Evolutionary conservation across 2,329 filamentous ascomycete species (phyloP).

Genomic region (Aspergillus sp.): DNA sequence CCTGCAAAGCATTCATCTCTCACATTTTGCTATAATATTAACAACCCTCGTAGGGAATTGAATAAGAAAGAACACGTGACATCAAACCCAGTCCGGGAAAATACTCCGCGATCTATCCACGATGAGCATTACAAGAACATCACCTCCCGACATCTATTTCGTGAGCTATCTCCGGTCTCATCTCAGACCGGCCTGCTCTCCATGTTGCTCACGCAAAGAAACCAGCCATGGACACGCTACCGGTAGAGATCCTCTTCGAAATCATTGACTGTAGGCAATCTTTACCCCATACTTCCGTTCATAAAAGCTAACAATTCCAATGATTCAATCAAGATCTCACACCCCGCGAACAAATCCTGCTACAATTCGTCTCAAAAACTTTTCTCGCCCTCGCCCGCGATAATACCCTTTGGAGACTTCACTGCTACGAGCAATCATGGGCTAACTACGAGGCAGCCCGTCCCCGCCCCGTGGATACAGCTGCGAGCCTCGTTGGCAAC

Average conservation of each 20-base stretch:
- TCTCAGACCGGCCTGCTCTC: constrained; percentile 11
- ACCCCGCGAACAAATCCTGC: constrained; percentile 56
- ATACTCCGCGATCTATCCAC: too few species aligned
- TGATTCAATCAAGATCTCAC: constrained; percentile 48
- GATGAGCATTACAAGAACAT: too few species aligned
- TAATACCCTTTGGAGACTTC: constrained; percentile 65
- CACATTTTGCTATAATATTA: too few species aligned
- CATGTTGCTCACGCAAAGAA: constrained; percentile 14
- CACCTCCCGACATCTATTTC: too few species aligned
- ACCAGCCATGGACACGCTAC: constrained; percentile 48
- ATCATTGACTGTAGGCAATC: constrained; percentile 53
- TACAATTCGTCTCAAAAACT: constrained; percentile 63
- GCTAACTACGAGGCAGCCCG: constrained; percentile 45
- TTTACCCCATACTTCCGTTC: constrained; percentile 13
- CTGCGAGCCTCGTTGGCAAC: constrained; percentile 46
- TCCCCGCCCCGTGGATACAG: constrained; percentile 8
- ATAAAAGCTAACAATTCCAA: constrained; percentile 12
- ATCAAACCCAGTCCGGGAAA: too few species aligned
- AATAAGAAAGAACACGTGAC: too few species aligned
- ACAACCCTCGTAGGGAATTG: too few species aligned
- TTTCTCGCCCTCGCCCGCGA: constrained; percentile 65
- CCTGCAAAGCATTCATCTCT: background rate
- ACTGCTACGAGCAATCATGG: constrained; percentile 68
- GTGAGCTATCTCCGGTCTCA: background rate
- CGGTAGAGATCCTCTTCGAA: constrained; percentile 58